Evolutionary conservation across 2,329 filamentous ascomycete genomes (phyloP).

Genomic region (Hymenoscyphus linearis): DNA sequence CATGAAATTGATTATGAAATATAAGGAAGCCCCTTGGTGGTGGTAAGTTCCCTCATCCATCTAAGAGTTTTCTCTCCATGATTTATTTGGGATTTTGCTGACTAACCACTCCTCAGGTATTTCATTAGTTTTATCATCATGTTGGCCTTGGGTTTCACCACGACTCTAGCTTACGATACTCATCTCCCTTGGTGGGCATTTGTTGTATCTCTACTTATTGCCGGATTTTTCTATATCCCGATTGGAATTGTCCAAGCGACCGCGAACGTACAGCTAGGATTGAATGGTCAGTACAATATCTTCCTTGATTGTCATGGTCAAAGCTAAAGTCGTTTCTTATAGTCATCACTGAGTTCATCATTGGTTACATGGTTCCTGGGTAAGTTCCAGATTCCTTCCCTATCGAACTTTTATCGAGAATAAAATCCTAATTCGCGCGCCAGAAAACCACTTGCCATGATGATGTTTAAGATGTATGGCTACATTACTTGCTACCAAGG

Average conservation of each 20-base stretch:
- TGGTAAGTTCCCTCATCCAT: conserved; percentile 43
- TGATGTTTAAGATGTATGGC: conserved; percentile 72
- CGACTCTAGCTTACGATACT: conserved; percentile 20
- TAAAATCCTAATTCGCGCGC: background rate
- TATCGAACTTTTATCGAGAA: no score
- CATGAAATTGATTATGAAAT: conserved; percentile 50
- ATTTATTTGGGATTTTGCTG: background rate
- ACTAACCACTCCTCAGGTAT: conserved; percentile 10
- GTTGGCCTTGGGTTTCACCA: conserved; percentile 37
- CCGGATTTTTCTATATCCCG: conserved; percentile 28
- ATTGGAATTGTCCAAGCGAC: conserved; percentile 41
- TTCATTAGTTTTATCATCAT: conserved; percentile 40
- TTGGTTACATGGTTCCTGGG: conserved; percentile 47
- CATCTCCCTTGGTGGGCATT: conserved; percentile 34
- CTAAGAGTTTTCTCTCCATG: background rate
- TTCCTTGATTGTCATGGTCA: background rate
- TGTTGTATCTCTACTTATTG: conserved; percentile 30
- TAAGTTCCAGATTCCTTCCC: background rate
- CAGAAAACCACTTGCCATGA: conserved; percentile 59
- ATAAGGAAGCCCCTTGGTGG: conserved; percentile 50
- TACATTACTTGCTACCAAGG: conserved; percentile 44
- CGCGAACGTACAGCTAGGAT: conserved; percentile 44
- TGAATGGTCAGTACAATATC: conserved; percentile 33
- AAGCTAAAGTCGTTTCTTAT: background rate
- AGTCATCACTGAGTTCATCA: conserved; percentile 42